Evolutionary conservation across 1,284 basidiomycete species (phyloP), one percentile per base, ranked within the genome.

Genomic region (Ceratobasidium sp.): DNA sequence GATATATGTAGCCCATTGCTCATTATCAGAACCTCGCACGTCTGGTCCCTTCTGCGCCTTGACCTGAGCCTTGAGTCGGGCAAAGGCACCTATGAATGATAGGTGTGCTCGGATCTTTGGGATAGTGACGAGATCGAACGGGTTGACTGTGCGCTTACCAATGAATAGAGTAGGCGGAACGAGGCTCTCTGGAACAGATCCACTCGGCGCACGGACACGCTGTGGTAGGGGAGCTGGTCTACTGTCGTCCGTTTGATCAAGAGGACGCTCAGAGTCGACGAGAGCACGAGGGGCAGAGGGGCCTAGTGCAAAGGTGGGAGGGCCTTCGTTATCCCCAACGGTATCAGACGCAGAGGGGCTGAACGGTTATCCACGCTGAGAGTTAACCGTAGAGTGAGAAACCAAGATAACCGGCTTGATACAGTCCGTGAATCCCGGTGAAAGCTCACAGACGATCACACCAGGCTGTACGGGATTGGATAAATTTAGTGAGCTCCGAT

Each of bases 1-100:
- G 21, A 77, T 54, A 30, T 74, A 77, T 23, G 74, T 64, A 14
- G 73, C 64, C 76, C 76, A 77, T 14, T 35, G 41, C n/a, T 52
- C 67, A 35, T 76, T 74, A 6, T 67, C 35, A 28, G 74, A 64
- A 14, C 63, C 50, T 0, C 38, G 28, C 9, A 49, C 50, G 21
- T 73, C 63, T 3, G 46, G 71, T 2, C 47, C 38, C 46, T 71
- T 61, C 44, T 73, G 63, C 11, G 50, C 47, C 28, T 73, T 70
- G 14, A 77, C 75, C 21, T 55, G 49, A 13, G 59, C 47, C 9
- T 67, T 69, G 7, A 76, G 71, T 8, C 50, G 46, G 21, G 61
- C 32, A 55, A 77, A 74, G 23, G 76, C 76, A 8, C 74, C 74
- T 16, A 77, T 64, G 18, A 77, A 32, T 14, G 61, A 44, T 1